Evolutionary conservation across 768 basidiomycete species (phyloP), one percentile per base, ranked within the genome.

Genomic region (Naganishia vishniacii): DNA sequence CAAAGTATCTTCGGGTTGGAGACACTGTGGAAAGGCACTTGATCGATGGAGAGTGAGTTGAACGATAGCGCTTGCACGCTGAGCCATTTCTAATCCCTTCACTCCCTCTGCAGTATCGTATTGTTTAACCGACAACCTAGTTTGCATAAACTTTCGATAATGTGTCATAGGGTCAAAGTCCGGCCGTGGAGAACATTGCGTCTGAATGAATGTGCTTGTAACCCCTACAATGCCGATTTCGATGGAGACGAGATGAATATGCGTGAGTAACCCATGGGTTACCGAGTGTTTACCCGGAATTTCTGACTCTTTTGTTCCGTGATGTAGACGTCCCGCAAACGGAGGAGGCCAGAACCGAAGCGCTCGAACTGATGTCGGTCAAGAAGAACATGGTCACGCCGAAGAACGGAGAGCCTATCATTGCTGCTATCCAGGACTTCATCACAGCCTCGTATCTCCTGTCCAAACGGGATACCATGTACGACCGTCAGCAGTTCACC

Each of bases 231-330:
- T 73, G 95, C 95, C 51, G 95, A 99, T 81, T 99, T 99, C 69
- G 95, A 99, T 75, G 95, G 95, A 66, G 95, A 99, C 75, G 95
- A 99, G 77, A 99, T 99, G 95, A 99, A 99, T 79, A 80, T 99
- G 71, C 95, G 94, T 93, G 72, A 71, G 89, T 72, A 11, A 42
- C 3, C 75, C 29, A 8, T 29, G 28, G 3, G 56, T 46, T 16
- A 2, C 26, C 16, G 46, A 25, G n/a, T n/a, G n/a, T n/a, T n/a
- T n/a, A n/a, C n/a, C n/a, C n/a, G n/a, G n/a, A n/a, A n/a, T n/a
- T n/a, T n/a, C n/a, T n/a, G n/a, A n/a, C n/a, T n/a, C n/a, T n/a
- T n/a, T n/a, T n/a, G n/a, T n/a, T n/a, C n/a, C n/a, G n/a, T n/a
- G n/a, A n/a, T n/a, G n/a, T n/a, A 98, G 93, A 99, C 78, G 91